Evolutionary conservation across 2,329 filamentous ascomycete genomes (phyloP).

Genomic region (Aspergillus sp.): DNA sequence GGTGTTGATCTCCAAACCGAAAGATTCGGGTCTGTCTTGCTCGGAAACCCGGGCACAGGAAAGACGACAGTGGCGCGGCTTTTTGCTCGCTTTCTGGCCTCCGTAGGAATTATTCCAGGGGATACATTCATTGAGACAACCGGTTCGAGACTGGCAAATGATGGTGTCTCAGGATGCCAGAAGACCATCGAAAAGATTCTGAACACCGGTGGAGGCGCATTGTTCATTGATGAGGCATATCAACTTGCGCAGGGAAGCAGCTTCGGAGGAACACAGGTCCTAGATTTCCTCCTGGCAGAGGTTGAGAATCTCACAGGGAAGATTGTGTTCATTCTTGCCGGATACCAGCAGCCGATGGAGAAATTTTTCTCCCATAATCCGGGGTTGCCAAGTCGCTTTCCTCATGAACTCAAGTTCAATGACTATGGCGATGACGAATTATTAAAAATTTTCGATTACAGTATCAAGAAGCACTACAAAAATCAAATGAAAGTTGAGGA

Average conservation of each 20-base stretch:
- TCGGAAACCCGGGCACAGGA: constrained; percentile 77
- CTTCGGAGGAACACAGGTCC: constrained; percentile 57
- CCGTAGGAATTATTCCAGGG: constrained; percentile 63
- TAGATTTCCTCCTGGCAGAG: constrained; percentile 71
- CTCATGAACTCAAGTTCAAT: constrained; percentile 62
- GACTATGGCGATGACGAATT: constrained; percentile 70
- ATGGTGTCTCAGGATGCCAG: constrained; percentile 60
- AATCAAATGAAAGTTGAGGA: constrained; percentile 60
- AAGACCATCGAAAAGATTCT: constrained; percentile 58
- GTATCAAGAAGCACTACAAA: constrained; percentile 56
- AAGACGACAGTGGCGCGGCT: constrained; percentile 69
- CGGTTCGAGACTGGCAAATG: constrained; percentile 64
- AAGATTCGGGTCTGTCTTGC: constrained; percentile 60
- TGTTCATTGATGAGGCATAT: constrained; percentile 80
- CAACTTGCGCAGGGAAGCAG: constrained; percentile 62
- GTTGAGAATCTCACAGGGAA: constrained; percentile 71
- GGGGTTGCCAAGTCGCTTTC: constrained; percentile 69
- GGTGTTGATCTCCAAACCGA: constrained; percentile 55
- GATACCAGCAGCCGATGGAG: constrained; percentile 75
- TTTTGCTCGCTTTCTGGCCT: constrained; percentile 65
- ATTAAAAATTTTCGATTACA: constrained; percentile 57
- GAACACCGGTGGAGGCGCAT: constrained; percentile 61
- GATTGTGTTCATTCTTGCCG: constrained; percentile 70
- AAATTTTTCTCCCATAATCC: constrained; percentile 73
- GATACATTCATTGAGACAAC: constrained; percentile 64